These are phyloP conservation scores for Astrephomene gubernaculifera DNA, from an alignment of 139 green algal genomes.

Conservation along the genomic window DNA sequence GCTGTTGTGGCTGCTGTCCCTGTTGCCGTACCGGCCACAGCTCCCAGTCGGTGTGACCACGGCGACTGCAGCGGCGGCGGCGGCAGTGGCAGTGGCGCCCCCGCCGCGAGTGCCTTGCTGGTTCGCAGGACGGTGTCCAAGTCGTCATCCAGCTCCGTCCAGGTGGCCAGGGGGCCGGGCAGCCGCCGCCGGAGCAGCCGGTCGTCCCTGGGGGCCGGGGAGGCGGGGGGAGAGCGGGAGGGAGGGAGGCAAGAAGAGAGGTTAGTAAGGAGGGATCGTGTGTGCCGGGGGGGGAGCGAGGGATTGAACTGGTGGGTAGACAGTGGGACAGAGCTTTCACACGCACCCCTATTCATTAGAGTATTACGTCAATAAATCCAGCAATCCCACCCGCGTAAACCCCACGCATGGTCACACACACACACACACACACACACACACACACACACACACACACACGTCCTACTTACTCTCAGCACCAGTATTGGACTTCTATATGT, in stretches of 20 bases:
- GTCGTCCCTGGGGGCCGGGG: neutral
- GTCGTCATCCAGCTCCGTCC: constrained; percentile 3
- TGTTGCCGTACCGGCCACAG: too few species aligned
- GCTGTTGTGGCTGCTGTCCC: too few species aligned
- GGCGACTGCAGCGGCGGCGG: too few species aligned
- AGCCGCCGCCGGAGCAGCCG: neutral
- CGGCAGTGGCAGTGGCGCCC: neutral
- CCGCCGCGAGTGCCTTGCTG: constrained; percentile 1
- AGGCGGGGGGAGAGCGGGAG: neutral
- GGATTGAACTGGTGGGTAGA: neutral
- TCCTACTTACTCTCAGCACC: neutral
- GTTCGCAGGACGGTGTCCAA: neutral
- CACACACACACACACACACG: neutral
- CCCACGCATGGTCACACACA: neutral
- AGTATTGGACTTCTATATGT: neutral
- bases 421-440: neutral
- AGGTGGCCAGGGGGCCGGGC: neutral
- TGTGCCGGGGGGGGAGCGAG: neutral
- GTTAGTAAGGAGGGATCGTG: neutral
- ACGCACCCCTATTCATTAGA: neutral
- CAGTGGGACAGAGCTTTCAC: neutral
- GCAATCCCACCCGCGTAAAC: neutral
- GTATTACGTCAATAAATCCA: neutral
- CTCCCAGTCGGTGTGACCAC: too few species aligned
- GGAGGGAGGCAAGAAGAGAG: neutral